Evolutionary conservation across 2,329 filamentous ascomycete genomes (phyloP).

Genomic region (Sporothrix euskadiensis): DNA sequence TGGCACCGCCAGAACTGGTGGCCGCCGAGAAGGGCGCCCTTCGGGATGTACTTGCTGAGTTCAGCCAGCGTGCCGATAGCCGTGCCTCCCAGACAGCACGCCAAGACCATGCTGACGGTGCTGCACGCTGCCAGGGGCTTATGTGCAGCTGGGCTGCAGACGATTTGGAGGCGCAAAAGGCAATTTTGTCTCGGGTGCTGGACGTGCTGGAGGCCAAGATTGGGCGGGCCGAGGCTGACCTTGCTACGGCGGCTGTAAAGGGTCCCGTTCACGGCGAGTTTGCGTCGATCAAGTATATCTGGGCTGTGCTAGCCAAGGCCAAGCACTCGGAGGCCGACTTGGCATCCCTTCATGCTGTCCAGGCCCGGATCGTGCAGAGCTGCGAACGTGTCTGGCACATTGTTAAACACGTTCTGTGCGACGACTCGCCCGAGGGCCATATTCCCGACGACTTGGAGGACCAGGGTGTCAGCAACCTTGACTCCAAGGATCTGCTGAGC

Average conservation of each 20-base stretch:
- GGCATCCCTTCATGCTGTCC: constrained; percentile 44
- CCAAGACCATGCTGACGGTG: constrained; percentile 89
- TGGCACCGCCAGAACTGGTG: constrained; percentile 48
- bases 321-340: constrained; percentile 44
- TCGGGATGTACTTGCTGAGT: constrained; percentile 45
- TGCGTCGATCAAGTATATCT: constrained; percentile 64
- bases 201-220: constrained; percentile 66
- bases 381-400: constrained; percentile 73
- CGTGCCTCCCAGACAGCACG: constrained; percentile 71
- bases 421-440: constrained; percentile 92
- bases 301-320: constrained; percentile 51
- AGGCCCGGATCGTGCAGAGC: constrained; percentile 58
- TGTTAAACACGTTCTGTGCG: constrained; percentile 77
- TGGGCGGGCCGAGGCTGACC: constrained; percentile 60
- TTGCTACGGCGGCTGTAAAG: constrained; percentile 65
- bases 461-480: constrained; percentile 58
- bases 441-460: constrained; percentile 75
- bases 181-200: constrained; percentile 60
- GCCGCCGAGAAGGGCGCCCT: neutral
- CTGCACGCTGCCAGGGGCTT: constrained; percentile 74
- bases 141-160: constrained; percentile 58
- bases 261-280: constrained; percentile 70
- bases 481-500: constrained; percentile 86
- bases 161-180: constrained; percentile 45
- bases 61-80: constrained; percentile 55